These are phyloP conservation scores for Pestalotiopsis sp. DNA, from an alignment of 2,329 filamentous ascomycete species.

Conservation along the genomic window DNA sequence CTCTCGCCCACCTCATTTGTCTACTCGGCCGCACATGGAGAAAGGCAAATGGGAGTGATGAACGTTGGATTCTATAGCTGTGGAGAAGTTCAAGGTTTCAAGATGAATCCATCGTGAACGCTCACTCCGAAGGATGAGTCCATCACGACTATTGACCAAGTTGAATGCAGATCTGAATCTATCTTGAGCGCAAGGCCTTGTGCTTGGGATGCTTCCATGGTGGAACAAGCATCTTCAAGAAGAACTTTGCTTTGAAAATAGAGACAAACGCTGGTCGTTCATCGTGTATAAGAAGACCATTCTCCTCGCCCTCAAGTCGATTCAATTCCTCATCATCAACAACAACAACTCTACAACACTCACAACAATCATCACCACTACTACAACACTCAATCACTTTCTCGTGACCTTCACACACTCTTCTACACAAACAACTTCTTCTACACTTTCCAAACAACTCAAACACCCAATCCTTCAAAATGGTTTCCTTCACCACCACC, in stretches of 20 bases:
- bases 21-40: neutral
- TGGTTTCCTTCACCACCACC: slow-evolving; percentile 15
- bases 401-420: neutral
- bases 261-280: neutral
- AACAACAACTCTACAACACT: neutral
- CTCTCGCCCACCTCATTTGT: neutral
- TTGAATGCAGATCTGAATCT: neutral
- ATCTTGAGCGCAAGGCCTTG: neutral
- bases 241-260: neutral
- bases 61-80: neutral
- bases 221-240: neutral
- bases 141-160: neutral
- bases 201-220: neutral
- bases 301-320: neutral
- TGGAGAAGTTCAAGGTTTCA: neutral
- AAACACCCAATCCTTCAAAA: slow-evolving; percentile 9
- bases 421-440: neutral
- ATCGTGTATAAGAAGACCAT: neutral
- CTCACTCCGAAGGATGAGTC: neutral
- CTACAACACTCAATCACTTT: neutral
- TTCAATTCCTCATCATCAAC: neutral
- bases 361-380: neutral
- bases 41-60: neutral
- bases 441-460: neutral
- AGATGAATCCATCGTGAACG: neutral